Evolutionary conservation across 805 yeast genomes (phyloP).

Genomic region (Hanseniaspora valbyensis): DNA sequence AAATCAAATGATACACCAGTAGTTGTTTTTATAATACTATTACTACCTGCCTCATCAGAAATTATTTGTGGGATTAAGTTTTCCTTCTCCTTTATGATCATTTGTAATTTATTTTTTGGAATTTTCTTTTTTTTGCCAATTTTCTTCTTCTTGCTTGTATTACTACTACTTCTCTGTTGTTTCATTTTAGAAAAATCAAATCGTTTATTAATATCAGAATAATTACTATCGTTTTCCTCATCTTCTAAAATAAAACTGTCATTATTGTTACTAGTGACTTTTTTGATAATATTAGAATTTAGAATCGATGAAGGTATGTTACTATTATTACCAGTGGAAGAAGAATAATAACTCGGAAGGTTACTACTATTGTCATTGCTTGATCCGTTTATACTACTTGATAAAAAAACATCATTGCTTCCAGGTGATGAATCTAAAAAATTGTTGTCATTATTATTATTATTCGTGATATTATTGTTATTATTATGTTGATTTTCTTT

Average conservation of each 20-base stretch:
- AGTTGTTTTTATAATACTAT: neutral
- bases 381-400: neutral
- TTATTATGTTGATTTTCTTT: neutral
- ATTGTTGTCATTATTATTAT: neutral
- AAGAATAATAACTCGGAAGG: neutral
- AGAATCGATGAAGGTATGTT: neutral
- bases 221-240: neutral
- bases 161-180: neutral
- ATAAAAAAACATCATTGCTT: neutral
- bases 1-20: constrained; percentile 2
- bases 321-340: neutral
- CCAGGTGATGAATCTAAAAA: neutral
- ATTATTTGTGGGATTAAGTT: constrained; percentile 3
- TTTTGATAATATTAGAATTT: neutral
- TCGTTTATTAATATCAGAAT: constrained; percentile 11
- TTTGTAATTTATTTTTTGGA: neutral
- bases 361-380: neutral
- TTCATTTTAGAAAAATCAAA: constrained; percentile 11
- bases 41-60: neutral
- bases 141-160: neutral
- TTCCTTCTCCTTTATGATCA: constrained; percentile 10
- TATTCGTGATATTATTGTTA: neutral
- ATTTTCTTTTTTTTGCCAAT: neutral
- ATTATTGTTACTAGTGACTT: neutral
- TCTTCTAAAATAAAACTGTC: neutral